Conservation (phyloP, 768 basidiomycete species). For the Harrya chromipes region DNA sequence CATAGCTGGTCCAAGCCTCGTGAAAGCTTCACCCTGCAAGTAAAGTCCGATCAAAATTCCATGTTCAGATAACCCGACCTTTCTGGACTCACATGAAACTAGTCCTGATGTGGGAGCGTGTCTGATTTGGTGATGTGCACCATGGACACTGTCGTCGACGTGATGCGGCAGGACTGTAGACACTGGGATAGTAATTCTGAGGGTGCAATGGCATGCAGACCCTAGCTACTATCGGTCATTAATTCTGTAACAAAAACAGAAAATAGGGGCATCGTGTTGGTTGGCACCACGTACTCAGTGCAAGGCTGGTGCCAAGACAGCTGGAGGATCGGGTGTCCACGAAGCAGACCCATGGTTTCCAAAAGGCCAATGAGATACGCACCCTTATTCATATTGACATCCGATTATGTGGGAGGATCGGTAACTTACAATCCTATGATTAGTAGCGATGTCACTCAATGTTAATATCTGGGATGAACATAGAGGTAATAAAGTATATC, state of each 20-base stretch:
- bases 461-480: slow-evolving; percentile 19
- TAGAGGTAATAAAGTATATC: slow-evolving; percentile 29
- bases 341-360: too few relatives aligned
- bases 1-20: background rate
- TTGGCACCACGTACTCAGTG: slow-evolving; percentile 4
- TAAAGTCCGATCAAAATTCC: background rate
- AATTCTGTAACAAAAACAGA: background rate
- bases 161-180: background rate
- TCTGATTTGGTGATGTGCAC: background rate
- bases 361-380: background rate
- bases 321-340: background rate
- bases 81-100: slow-evolving; percentile 4
- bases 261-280: background rate
- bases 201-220: background rate
- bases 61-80: background rate
- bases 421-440: slow-evolving; percentile 16
- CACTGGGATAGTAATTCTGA: background rate
- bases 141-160: background rate
- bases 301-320: background rate
- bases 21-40: slow-evolving; percentile 1
- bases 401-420: slow-evolving; percentile 8
- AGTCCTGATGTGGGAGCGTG: too few relatives aligned
- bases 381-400: slow-evolving; percentile 4
- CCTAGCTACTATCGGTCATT: background rate
- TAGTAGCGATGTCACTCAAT: slow-evolving; percentile 12